These are phyloP conservation scores for Cicer yamashitae DNA, from an alignment of 306 rosid genomes.

Conservation along the genomic window DNA sequence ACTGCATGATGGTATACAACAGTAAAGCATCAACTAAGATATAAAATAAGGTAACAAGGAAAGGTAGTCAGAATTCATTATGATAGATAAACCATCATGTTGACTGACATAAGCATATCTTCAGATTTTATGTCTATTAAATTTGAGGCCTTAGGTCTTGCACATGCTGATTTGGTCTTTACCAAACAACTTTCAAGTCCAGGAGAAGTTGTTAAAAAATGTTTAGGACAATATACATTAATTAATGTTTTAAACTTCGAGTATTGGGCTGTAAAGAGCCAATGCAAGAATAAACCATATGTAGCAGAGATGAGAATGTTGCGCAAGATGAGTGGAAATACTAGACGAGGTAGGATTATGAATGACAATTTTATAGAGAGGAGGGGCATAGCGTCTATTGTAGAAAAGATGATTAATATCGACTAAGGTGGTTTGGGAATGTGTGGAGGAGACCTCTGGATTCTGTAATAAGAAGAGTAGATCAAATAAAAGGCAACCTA, in stretches of 20 bases:
- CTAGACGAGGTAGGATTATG: no score
- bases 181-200: constrained; percentile 1
- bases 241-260: neutral
- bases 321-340: no score
- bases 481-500: neutral
- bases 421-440: no score
- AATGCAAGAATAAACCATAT: no score
- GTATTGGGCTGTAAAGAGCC: neutral
- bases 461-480: neutral
- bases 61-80: neutral
- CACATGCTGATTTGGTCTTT: neutral
- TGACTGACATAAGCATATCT: constrained; percentile 8
- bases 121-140: neutral
- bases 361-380: no score
- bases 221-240: neutral
- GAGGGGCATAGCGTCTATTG: no score
- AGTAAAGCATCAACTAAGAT: neutral
- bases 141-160: constrained; percentile 5
- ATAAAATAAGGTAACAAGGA: constrained; percentile 14
- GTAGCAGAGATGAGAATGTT: no score
- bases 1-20: constrained; percentile 4
- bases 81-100: constrained; percentile 1
- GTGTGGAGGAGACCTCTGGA: neutral
- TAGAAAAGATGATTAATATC: no score
- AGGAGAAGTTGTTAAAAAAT: neutral